Evolutionary conservation across 495 filamentous ascomycete genomes (phyloP).

Genomic region (Alectoria sarmentosa): DNA sequence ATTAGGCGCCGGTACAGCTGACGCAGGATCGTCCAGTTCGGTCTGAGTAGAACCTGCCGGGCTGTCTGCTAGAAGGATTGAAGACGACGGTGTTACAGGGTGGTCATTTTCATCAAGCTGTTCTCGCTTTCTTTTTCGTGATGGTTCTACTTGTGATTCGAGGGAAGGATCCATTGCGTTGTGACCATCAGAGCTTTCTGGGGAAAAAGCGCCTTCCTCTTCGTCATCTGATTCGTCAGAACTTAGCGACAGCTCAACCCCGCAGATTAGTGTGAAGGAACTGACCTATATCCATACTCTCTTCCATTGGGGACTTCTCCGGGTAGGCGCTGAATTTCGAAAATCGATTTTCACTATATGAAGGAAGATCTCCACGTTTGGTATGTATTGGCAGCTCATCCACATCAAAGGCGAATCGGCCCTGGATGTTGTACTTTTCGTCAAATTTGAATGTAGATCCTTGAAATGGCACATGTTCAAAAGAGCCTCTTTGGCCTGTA

Average conservation of each 20-base stretch:
- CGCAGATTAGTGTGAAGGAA: neutral
- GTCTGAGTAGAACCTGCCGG: neutral
- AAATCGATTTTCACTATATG: neutral
- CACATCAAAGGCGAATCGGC: slow-evolving; percentile 17
- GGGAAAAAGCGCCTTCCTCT: neutral
- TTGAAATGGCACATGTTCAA: slow-evolving; percentile 11
- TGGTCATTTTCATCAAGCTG: neutral
- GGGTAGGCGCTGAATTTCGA: neutral
- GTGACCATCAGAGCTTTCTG: neutral
- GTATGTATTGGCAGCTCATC: neutral
- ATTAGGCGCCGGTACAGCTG: neutral
- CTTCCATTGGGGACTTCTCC: neutral
- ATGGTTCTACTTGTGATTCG: neutral
- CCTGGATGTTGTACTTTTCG: slow-evolving; percentile 18
- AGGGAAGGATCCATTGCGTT: neutral
- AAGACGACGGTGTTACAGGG: neutral
- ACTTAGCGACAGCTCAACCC: neutral
- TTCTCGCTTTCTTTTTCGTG: slow-evolving; percentile 13
- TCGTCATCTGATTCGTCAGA: neutral
- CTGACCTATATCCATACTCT: slow-evolving; percentile 1
- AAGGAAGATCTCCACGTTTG: neutral
- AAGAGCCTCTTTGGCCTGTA: slow-evolving; percentile 8
- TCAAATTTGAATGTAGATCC: neutral
- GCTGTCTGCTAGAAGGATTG: neutral
- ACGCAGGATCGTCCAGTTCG: too few species aligned